These are phyloP conservation scores for Cyphellophora europaea DNA, from an alignment of 2,329 filamentous ascomycete genomes.

Conservation along the genomic window DNA sequence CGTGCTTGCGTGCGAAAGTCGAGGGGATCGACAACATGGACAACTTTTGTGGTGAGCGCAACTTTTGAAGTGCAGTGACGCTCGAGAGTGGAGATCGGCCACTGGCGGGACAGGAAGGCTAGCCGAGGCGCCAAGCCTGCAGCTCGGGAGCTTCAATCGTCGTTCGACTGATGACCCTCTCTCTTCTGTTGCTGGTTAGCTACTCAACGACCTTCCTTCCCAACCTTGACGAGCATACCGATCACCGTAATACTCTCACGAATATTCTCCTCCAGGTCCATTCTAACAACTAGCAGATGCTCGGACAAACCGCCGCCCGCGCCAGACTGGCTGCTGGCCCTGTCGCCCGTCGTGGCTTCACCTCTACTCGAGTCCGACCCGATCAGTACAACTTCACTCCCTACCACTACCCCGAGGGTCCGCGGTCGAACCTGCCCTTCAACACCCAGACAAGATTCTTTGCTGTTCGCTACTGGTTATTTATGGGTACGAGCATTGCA, in stretches of 20 bases:
- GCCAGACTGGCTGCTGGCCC: constrained; percentile 53
- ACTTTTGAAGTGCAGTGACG: neutral
- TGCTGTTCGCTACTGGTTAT: constrained; percentile 70
- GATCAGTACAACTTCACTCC: constrained; percentile 64
- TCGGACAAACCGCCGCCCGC: constrained; percentile 58
- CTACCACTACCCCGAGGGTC: constrained; percentile 97
- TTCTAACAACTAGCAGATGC: constrained; percentile 55
- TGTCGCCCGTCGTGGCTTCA: constrained; percentile 87
- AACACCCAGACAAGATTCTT: constrained; percentile 89
- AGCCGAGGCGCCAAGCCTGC: no score
- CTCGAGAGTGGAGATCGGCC: no score
- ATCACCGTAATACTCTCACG: no score
- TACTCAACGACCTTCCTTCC: no score
- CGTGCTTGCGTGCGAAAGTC: constrained; percentile 3
- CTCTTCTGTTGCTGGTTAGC: no score
- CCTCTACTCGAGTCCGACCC: constrained; percentile 62
- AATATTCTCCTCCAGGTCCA: no score
- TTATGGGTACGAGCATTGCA: constrained; percentile 55
- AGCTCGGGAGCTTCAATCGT: no score
- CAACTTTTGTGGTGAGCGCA: neutral
- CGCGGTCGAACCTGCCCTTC: constrained; percentile 92
- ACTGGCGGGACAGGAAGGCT: no score
- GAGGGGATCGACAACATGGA: neutral
- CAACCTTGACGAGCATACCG: no score
- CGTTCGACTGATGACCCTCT: no score